Evolutionary conservation across 2,329 filamentous ascomycete genomes (phyloP), one percentile per base, ranked within the genome.

Genomic region (Ambrosiella cleistominuta): DNA sequence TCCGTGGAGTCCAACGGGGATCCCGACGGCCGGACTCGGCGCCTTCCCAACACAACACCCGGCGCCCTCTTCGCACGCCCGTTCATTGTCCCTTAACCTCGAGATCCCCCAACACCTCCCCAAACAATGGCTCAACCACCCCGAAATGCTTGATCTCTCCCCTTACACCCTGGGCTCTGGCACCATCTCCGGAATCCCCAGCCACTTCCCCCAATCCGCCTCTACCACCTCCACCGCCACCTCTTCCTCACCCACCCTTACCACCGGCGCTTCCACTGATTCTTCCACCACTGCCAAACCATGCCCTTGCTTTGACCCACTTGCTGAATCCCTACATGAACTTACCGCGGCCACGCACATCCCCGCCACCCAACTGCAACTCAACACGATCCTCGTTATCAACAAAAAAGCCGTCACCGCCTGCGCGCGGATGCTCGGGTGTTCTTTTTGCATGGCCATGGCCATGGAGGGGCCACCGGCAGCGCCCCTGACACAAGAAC

Each of bases 331-430:
- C 3, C 68, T 77, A 0, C 70, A 75, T 58, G 70, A 70, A 7
- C 67, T 77, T 5, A 74, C 76, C 65, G 72, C 74, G 57, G 70
- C 70, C 7, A 70, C 72, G 0, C 67, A 67, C 2, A 69, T 70
- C 0, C 62, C 66, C 1, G 62, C 66, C 0, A 70, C 71, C 0
- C 68, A 72, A 0, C 74, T 76, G 57, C 73, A 75, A 54, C 4
- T 27, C 27, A 27, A 27, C 27, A 62, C 71, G 1, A 70, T 75
- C 2, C 65, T 77, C 3, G 69, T 67, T 9, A 66, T 74, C 40
- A 76, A 75, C 63, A 69, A 71, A 19, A 74, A 71, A 60, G 75
- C 75, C 0, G 71, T 77, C 11, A 72, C 75, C 47, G 70, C 68
- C n/a, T 77, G 75, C 60, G 69, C 70, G 0, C 66, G 68, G 1